These are phyloP conservation scores for Phoenix roebelenii DNA, from an alignment of 176 grass and related monocot species.

Conservation along the genomic window DNA sequence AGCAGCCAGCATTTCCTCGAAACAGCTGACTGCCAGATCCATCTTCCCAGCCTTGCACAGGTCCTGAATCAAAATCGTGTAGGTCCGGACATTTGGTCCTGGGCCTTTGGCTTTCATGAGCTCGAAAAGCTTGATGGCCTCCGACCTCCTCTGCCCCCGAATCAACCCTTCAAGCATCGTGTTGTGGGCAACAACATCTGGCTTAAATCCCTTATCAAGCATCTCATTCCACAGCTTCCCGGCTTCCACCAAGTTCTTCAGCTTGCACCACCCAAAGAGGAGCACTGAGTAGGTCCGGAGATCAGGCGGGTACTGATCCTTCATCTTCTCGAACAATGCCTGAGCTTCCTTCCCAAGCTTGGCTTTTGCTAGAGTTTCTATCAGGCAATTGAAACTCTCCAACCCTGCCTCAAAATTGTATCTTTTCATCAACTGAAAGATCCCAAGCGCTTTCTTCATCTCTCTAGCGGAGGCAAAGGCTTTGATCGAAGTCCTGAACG, in stretches of 20 bases:
- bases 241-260: slow-evolving; percentile 64
- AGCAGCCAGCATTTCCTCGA: slow-evolving; percentile 53
- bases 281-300: slow-evolving; percentile 57
- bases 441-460: slow-evolving; percentile 68
- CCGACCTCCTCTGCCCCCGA: slow-evolving; percentile 51
- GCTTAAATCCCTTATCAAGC: slow-evolving; percentile 59
- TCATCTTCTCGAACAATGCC: slow-evolving; percentile 62
- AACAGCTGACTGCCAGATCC: slow-evolving; percentile 55
- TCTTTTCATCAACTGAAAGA: slow-evolving; percentile 65
- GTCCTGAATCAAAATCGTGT: slow-evolving; percentile 58
- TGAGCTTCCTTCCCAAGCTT: slow-evolving; percentile 66
- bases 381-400: slow-evolving; percentile 82
- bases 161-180: slow-evolving; percentile 81
- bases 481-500: slow-evolving; percentile 71
- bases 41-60: slow-evolving; percentile 78
- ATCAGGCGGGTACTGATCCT: slow-evolving; percentile 32
- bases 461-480: slow-evolving; percentile 35
- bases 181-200: slow-evolving; percentile 62
- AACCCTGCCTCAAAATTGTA: slow-evolving; percentile 49
- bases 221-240: slow-evolving; percentile 80
- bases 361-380: slow-evolving; percentile 42
- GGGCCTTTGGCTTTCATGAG: slow-evolving; percentile 91
- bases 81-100: slow-evolving; percentile 60
- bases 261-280: slow-evolving; percentile 65
- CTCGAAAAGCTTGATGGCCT: slow-evolving; percentile 81